Base-by-base conservation (phyloP, 1,284 basidiomycete genomes). In the Vanrija humicola region DNA sequence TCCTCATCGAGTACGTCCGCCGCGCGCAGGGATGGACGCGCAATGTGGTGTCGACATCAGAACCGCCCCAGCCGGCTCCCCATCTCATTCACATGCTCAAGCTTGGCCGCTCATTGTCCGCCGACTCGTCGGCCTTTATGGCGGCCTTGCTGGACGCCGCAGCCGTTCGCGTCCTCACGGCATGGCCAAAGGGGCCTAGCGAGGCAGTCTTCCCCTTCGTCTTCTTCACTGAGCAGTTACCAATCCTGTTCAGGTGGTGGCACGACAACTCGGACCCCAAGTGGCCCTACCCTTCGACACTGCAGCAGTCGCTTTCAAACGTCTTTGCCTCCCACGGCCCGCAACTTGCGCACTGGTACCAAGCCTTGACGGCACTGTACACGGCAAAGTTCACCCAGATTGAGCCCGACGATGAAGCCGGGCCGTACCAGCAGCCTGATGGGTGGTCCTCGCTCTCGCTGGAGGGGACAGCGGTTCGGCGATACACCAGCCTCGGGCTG, bases 221-320 rank as follows among this genome's bases (percentile, higher is more conserved):
- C 9, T 64, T 71, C 38, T 50, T 68, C 50, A 55, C 60, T 2
- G 72, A 72, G 25, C 54, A 59, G 15, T 46, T 75, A n/a, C 67
- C 68, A 3, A 46, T 53, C 3, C 44, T 69, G 16, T 50, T 75
- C 5, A 55, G 55, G 23, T 73, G 67, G 65, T 75, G 72, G 72
- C 67, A 64, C 28, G 62, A 63, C 15, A 60, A 65, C 16, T 50
- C 63, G 9, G 59, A 62, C 26, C 16, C 50, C 12, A 63, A 65
- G 26, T 69, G 64, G 62, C 49, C 61, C 3, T 71, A 62, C 55
- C 70, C 72, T 3, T 68, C 53, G 2, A 55, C 57, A 28, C 44
- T 61, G 26, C 55, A 54, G 6, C 47, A 50, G 5, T 52, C 59
- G 10, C 48, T 61, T 9, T 44, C 44, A 3, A 46, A 50, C 9